Base-by-base conservation (phyloP, 2,329 filamentous ascomycete genomes). In the Aureobasidium uvarum region DNA sequence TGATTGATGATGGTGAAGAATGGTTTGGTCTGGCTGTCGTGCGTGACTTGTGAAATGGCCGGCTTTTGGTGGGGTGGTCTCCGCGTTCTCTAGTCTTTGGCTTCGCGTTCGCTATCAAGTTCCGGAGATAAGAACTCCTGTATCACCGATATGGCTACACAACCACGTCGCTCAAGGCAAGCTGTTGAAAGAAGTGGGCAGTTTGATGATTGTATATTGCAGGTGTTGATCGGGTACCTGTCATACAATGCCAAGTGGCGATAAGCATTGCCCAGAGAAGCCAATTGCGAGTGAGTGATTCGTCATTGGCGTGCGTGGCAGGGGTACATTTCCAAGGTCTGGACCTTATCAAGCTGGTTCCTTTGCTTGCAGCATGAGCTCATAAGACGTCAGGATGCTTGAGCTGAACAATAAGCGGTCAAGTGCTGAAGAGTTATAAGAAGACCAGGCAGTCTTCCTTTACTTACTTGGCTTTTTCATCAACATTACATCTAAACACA, bases 271-370 rank as follows among this genome's bases (percentile, higher is more conserved):
- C 50, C 50, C 14, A 52, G 50, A 20, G 36, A 52, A 52, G 50
- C 50, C 25, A 52, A 52, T 52, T 52, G 50, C 25, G 13, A 25
- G 25, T 25, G 10, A 14, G 50, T 20, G 31, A 33, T 52, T 7
- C 50, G 50, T 52, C 50, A 52, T 52, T 52, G 50, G 28, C 50
- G 13, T 31, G 14, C 33, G 33, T 36, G 48, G 5, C 31, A 52
- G 50, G 50, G 50, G 25, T 33, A 13, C 50, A 52, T n/a, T 51
- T 52, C 50, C 50, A 52, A 52, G 50, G 50, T 52, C 50, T 36
- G 50, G 50, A 52, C n/a, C 50, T 52, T 7, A n/a, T 20, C 50
- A 52, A 52, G 50, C 50, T 52, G 50, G 50, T 52, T 52, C 36
- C 50, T 52, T 33, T 52, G 50, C 4, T 52, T 16, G 50, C 50